Base-by-base conservation (phyloP, 2,329 filamentous ascomycete genomes). In the Coniochaeta sp. region DNA sequence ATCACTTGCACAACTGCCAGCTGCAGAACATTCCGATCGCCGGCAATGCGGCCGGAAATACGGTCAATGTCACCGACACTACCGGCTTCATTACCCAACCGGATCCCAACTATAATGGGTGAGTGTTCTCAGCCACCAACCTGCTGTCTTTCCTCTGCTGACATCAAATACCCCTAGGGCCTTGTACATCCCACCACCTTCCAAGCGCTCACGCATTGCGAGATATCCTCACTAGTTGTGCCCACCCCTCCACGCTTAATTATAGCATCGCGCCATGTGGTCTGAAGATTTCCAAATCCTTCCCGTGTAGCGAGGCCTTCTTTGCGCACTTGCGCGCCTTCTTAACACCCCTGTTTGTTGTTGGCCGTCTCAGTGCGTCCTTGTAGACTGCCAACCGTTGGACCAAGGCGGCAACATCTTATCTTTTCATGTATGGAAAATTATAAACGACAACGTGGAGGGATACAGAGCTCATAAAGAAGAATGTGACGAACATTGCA, bases 41-140 rank as follows among this genome's bases (percentile, higher is more conserved):
- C 12, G 89, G 89, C 0, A 91, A 91, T 65, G 89, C 89, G 0
- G 89, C 84, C 0, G 89, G 84, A 0, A 89, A 89, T 62, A 84
- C 81, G 0, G 65, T 72, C 1, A 72, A 89, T 60, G 70, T 78
- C 3, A 72, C 84, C 2, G 81, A 89, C 65, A 75, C 83, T 3
- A 73, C 68, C 0, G 82, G 80, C 38, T 77, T 82, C 69, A 79
- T 81, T 24, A 78, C 80, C 0, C 72, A 74, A 0, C 76, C 76
- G 30, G 63, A 88, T 10, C 80, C 82, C 0, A 74, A 71, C 1
- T 76, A 76, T 55, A 66, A 61, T 1, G 87, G 87, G 73, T 77
- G 61, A 61, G 74, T 72, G 8, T 60, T 55, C 58, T 26, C 32
- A 16, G 36, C 12, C 19, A 30, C 47, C 47, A 36, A 36, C 6